Conservation (phyloP, 73 alveolate species). For the Paramecium sexaurelia region DNA sequence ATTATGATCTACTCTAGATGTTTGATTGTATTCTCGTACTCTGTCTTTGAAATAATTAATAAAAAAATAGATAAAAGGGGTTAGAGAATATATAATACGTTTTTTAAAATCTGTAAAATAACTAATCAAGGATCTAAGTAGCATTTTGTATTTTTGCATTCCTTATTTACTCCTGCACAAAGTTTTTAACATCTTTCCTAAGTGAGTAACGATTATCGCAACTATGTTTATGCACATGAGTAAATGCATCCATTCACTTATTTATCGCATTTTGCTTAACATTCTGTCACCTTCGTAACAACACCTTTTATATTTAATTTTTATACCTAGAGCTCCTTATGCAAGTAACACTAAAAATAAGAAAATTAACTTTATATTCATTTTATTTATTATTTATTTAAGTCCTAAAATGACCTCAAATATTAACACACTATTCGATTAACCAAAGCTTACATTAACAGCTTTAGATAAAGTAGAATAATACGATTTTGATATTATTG, state of each 20-base stretch:
- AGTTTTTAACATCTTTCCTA: constrained; percentile 7
- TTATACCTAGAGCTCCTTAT: neutral
- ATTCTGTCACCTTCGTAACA: constrained; percentile 2
- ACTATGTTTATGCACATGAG: constrained; percentile 22
- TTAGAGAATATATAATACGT: constrained; percentile 7
- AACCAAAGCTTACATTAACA: constrained; percentile 36
- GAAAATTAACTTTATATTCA: constrained; percentile 35
- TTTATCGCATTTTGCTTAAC: constrained; percentile 9
- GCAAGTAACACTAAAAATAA: constrained; percentile 21
- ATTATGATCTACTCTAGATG: neutral
- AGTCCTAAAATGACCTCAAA: constrained; percentile 42
- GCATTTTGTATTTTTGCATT: constrained; percentile 24
- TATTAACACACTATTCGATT: constrained; percentile 1
- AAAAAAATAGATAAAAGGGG: constrained; percentile 14
- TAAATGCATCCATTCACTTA: constrained; percentile 25
- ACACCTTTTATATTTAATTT: neutral
- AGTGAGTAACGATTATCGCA: constrained; percentile 20
- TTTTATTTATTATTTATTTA: constrained; percentile 16
- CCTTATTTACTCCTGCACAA: constrained; percentile 30
- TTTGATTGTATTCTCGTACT: neutral
- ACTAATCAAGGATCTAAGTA: constrained; percentile 37
- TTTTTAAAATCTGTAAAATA: constrained; percentile 4
- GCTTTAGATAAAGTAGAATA: neutral
- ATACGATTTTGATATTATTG: constrained; percentile 15
- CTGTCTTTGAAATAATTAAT: neutral